Base-by-base conservation (phyloP, 176 grass and related monocot genomes). In the Microstegium vimineum region DNA sequence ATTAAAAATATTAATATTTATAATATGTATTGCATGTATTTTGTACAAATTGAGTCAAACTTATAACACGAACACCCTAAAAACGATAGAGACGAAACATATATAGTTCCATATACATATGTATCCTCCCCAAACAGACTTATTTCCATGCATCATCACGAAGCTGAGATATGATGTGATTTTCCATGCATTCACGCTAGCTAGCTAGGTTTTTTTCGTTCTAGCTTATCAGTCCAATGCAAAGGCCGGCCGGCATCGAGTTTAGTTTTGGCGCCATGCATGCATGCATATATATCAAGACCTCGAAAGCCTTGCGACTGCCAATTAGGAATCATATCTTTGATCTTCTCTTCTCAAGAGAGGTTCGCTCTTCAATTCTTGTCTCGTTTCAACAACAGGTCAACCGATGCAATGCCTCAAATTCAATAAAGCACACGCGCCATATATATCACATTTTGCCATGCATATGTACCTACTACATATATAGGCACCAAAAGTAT, bases 311-410 rank as follows among this genome's bases (percentile, higher is more conserved):
- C 59, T 61, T 61, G 57, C 57, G 57, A 3, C 1, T 45, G 32
- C 63, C 37, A 85, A 68, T 75, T 89, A 77, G 22, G 65, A 89
- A 89, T 46, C 77, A 85, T 85, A 81, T 85, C 10, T 85, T 4
- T 63, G 52, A 72, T 40, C 72, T 77, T 57, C 56, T 11, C 56
- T 11, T 70, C 51, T 89, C 64, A 81, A 71, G 77, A 84, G 62
- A 49, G 64, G 60, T 34, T 20, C 57, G 61, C 30, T 42, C 68
- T 35, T 74, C 78, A 31, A 31, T 66, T 16, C 54, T 73, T 83
- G 86, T 66, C 80, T 45, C 71, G 66, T 76, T 71, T 78, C 25
- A 42, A 65, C 63, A 71, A 71, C 62, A 85, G 51, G 75, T 88
- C 77, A 85, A 80, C 66, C 82, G 14, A 69, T 69, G 49, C 79